Percentiles rank a stretch among this genome's conserved stretches.
phyloP scores from a whole-genome alignment of 805 yeast species.

The Candida germanica region DNA sequence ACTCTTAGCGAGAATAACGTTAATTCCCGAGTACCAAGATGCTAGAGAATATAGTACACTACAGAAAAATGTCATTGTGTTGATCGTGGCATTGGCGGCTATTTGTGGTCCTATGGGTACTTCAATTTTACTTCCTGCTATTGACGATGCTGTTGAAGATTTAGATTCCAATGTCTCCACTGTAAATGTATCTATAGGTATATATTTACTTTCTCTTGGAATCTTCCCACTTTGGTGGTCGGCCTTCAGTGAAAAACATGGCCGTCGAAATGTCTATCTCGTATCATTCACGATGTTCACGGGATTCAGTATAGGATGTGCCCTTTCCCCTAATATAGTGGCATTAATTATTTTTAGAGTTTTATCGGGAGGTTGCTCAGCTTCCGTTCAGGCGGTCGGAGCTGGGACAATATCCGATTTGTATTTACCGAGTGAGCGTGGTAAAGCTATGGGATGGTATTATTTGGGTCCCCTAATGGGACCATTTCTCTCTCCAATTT shows the following conservation, averaged over 20 bases:
- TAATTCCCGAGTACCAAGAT: constrained; percentile 71
- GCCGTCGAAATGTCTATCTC: constrained; percentile 72
- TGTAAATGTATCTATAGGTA: constrained; percentile 78
- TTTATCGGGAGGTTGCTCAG: constrained; percentile 75
- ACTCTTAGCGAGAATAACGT: constrained; percentile 44
- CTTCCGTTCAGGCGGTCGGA: constrained; percentile 84
- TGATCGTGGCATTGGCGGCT: constrained; percentile 69
- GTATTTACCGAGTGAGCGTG: constrained; percentile 64
- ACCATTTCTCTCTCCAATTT: constrained; percentile 74
- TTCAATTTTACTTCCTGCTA: constrained; percentile 77
- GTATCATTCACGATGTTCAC: constrained; percentile 60
- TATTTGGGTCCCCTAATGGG: constrained; percentile 82
- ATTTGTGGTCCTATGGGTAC: constrained; percentile 89
- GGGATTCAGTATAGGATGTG: constrained; percentile 70
- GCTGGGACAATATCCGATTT: constrained; percentile 85
- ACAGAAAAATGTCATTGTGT: constrained; percentile 54
- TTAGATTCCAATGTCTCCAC: constrained; percentile 55
- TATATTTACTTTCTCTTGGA: constrained; percentile 71
- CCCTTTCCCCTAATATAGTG: constrained; percentile 58
- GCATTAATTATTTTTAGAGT: constrained; percentile 68
- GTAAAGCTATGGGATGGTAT: constrained; percentile 74
- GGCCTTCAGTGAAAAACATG: constrained; percentile 67
- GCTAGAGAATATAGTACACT: constrained; percentile 58
- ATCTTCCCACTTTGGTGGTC: constrained; percentile 91
- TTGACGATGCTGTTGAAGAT: constrained; percentile 52